Base-by-base conservation (phyloP, 2,329 filamentous ascomycete species). In the Ceratocystis lukuohia region DNA sequence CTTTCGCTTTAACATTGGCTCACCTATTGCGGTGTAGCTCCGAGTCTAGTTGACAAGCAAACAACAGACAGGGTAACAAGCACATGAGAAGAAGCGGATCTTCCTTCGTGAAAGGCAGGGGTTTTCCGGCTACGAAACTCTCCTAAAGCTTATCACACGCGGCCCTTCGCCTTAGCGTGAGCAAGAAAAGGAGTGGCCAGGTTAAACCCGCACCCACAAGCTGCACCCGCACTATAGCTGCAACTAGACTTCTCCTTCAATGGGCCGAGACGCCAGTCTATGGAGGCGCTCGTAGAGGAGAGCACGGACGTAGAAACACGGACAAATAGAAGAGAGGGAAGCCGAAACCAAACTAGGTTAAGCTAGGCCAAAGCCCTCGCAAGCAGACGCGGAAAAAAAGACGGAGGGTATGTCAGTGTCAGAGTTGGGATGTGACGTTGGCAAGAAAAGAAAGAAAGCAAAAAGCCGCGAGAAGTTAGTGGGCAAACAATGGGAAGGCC, bases 111-210 rank as follows among this genome's bases (percentile, higher is more conserved):
- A 59, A 8, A 37, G 28, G 25, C 53, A 59, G 53, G 53, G 53
- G 8, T 59, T 6, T 57, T 33, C 25, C 25, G 53, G 28, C 53
- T 37, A 33, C 25, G n/a, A 33, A 33, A 33, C 53, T 59, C 53
- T 57, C 53, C 53, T 33, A 59, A 59, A 59, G 53, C 53, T 59
- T 59, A 59, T 59, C 53, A 59, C 28, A 53, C 48, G 6, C 48
- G 15, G 20, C 48, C 20, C 33, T 37, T 37, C 33, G 33, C 0
- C 33, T 4, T 37, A 37, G 33, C 33, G 33, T 12, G 33, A 37
- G 33, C 33, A 37, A 37, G 33, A 37, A 37, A 37, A 37, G 33
- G 33, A 37, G 33, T 37, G 8, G 25, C 3, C 48, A 50, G n/a
- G 46, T 10, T 17, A 25, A n/a, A n/a, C 46, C 46, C n/a, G 17